Percentiles rank a stretch among this genome's conserved stretches.
phyloP scores from a whole-genome alignment of 176 grass and related monocot species.

The Panicum miliaceum region DNA sequence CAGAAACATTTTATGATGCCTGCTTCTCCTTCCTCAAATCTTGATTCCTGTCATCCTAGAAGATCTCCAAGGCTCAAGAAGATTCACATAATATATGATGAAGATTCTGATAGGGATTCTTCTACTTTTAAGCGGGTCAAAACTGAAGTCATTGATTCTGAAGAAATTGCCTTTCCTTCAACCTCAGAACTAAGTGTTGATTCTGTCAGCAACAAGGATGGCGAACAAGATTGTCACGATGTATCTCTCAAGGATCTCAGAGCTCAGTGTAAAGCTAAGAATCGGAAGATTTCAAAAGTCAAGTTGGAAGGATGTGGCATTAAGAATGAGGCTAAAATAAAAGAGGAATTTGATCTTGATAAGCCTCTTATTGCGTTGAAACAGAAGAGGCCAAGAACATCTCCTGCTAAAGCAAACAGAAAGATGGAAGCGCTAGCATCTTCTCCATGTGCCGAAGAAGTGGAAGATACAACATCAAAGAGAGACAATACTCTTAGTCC shows the following conservation, averaged over 20 bases:
- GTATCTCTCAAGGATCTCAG: conserved; percentile 59
- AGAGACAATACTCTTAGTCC: not conserved
- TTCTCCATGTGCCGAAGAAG: conserved; percentile 10
- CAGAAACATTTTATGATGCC: conserved; percentile 53
- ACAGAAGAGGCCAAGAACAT: conserved; percentile 43
- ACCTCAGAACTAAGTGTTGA: conserved; percentile 14
- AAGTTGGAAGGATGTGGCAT: conserved; percentile 34
- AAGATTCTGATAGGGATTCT: conserved; percentile 31
- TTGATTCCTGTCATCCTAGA: not conserved
- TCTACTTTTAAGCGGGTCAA: conserved; percentile 40
- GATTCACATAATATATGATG: conserved; percentile 20
- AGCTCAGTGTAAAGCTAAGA: conserved; percentile 56
- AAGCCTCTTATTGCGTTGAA: conserved; percentile 66
- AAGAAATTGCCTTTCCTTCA: conserved; percentile 47
- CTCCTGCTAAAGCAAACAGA: conserved; percentile 37
- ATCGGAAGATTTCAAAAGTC: conserved; percentile 31
- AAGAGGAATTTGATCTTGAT: conserved; percentile 57
- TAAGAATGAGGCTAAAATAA: conserved; percentile 11
- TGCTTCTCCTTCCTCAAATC: not conserved
- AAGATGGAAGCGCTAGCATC: conserved; percentile 21
- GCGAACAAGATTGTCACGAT: conserved; percentile 16
- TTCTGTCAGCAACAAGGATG: conserved; percentile 20
- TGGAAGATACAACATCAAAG: conserved; percentile 24
- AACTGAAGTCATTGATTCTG: conserved; percentile 49
- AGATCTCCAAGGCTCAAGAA: conserved; percentile 54